These are phyloP conservation scores for Magnolia changhungtana DNA, from an alignment of 164 flowering plant species.

Conservation along the genomic window DNA sequence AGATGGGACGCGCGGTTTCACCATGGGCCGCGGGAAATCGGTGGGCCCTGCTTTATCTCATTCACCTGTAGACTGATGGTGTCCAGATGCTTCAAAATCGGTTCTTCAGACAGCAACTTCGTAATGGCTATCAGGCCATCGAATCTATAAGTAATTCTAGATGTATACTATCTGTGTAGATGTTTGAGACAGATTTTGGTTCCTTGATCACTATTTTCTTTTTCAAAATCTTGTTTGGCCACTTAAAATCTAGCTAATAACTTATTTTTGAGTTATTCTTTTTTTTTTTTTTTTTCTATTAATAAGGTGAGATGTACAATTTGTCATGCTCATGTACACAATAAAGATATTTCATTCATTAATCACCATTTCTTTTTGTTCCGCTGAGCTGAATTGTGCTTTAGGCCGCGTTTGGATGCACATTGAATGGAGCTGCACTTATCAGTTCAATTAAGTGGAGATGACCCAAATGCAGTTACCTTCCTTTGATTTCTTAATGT, in stretches of 20 bases:
- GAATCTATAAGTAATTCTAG: not conserved
- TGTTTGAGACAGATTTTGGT: not conserved
- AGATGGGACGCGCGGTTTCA: conserved; percentile 89
- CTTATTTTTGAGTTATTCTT: not conserved
- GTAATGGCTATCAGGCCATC: not conserved
- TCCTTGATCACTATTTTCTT: no score
- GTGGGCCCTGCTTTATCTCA: conserved; percentile 3
- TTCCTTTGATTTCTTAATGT: no score
- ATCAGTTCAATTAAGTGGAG: no score
- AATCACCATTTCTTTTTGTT: not conserved
- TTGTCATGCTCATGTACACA: not conserved
- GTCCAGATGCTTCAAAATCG: not conserved
- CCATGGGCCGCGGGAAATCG: conserved; percentile 91
- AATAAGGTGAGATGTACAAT: not conserved
- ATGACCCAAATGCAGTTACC: no score
- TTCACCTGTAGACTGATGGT: not conserved
- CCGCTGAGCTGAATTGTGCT: no score
- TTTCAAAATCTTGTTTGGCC: not conserved
- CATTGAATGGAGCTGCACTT: not conserved
- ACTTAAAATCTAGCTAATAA: not conserved
- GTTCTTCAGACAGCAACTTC: not conserved
- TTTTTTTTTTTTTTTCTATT: no score
- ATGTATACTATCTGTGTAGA: not conserved
- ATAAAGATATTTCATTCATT: not conserved
- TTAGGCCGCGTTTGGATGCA: no score